Evolutionary conservation across 2,329 filamentous ascomycete species (phyloP).

Genomic region (Venturia asperata): DNA sequence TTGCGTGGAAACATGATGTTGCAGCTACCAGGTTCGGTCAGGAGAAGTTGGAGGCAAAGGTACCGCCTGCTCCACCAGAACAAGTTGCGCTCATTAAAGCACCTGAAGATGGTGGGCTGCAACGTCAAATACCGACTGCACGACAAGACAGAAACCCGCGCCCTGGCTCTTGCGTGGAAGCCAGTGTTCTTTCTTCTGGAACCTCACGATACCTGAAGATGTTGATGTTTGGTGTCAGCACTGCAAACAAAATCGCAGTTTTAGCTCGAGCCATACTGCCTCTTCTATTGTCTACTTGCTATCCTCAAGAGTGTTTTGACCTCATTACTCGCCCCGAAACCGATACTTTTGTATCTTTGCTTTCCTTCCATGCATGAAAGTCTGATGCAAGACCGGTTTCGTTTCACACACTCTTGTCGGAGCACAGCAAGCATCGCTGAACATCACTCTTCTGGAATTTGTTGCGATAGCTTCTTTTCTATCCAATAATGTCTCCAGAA

Average conservation of each 20-base stretch:
- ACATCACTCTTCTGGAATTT: background rate
- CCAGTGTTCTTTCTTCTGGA: background rate
- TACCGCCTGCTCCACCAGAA: background rate
- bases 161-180: background rate
- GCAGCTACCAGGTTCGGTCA: background rate
- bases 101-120: background rate
- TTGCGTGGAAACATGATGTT: background rate
- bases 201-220: background rate
- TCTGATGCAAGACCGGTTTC: constrained; percentile 7
- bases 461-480: background rate
- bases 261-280: background rate
- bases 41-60: background rate
- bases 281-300: background rate
- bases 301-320: background rate
- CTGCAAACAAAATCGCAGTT: background rate
- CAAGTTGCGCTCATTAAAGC: background rate
- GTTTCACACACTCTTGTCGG: background rate
- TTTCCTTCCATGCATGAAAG: background rate
- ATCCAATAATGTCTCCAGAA: background rate
- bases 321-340: background rate
- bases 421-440: background rate
- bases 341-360: background rate
- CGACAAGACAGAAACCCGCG: background rate
- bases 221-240: background rate
- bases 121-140: background rate